Base-by-base conservation (phyloP, 345 rosid species). In the Salix exigua region DNA sequence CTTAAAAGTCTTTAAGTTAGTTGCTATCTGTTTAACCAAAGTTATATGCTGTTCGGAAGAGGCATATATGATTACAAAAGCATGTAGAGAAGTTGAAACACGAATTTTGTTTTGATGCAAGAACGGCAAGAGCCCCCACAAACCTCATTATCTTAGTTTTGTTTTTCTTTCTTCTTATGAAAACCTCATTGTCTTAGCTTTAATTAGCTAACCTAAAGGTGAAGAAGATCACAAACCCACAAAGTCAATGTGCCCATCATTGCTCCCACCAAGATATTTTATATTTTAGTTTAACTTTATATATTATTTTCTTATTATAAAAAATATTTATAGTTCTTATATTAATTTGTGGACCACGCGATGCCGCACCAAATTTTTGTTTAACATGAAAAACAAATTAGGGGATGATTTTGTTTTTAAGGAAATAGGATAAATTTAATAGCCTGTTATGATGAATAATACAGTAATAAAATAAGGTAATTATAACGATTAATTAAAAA, bases 21-120 rank as follows among this genome's bases (percentile, higher is more conserved):
- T 76, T 84, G 82, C 66, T 44, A 71, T 76, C 78, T 64, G 83
- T 73, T 83, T 79, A 81, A 83, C 85, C 78, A 69, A 66, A 76
- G 72, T 31, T n/a, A 65, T 69, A 70, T 19, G 70, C 55, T 64
- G 58, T 75, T 12, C 71, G 66, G 46, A 21, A 28, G 51, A 58
- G 35, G 16, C 50, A 70, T 60, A 16, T 50, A 28, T 44, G 21
- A n/a, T 25, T 9, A 6, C 3, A 30, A 25, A 63, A 42, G 16
- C 48, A 9, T 42, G 14, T 42, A 42, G 3, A 30, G 77, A 55
- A 38, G 51, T 0, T 40, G 60, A 4, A 44, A 42, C 23, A 42
- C 53, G 42, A 21, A 6, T 40, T 8, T 16, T 68, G 16, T 26
- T 26, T 9, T 62, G 66, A 12, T 21, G 66, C 48, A 1, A 42